A percentile compares a stretch with the other conserved stretches of the same genome.
These are phyloP conservation scores for Plasmodium cynomolgi DNA, from an alignment of 169 alveolate genomes.

Conservation along the genomic window DNA sequence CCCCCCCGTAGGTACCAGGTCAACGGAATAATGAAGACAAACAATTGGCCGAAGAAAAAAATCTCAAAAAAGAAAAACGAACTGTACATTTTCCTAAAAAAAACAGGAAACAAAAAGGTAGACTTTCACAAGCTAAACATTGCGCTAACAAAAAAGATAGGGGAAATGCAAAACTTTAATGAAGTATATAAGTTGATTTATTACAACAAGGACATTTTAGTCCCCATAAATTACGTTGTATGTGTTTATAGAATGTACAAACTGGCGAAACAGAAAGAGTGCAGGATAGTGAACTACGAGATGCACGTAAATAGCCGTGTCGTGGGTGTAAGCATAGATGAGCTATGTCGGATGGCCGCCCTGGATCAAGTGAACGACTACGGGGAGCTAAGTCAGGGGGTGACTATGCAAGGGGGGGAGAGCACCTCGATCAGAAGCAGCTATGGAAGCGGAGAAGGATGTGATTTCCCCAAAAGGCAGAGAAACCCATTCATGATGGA, in stretches of 20 bases:
- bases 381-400: neutral
- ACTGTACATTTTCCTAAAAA: slow-evolving; percentile 9
- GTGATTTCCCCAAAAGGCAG: neutral
- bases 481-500: neutral
- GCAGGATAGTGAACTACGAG: slow-evolving; percentile 16
- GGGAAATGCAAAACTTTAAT: slow-evolving; percentile 41
- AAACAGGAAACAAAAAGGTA: slow-evolving; percentile 20
- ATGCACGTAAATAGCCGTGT: slow-evolving; percentile 24
- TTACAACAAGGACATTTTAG: slow-evolving; percentile 61
- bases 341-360: slow-evolving; percentile 7
- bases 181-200: slow-evolving; percentile 69
- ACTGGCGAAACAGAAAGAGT: slow-evolving; percentile 36
- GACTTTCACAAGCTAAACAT: slow-evolving; percentile 53
- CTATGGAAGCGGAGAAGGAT: neutral
- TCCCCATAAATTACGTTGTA: slow-evolving; percentile 67
- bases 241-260: slow-evolving; percentile 66
- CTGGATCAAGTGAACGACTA: slow-evolving; percentile 17
- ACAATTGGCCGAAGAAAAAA: slow-evolving; percentile 70
- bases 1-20: slow-evolving; percentile 9
- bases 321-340: slow-evolving; percentile 12
- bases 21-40: slow-evolving; percentile 38
- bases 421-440: neutral
- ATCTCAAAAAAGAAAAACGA: slow-evolving; percentile 62
- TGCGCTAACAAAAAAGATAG: slow-evolving; percentile 46
- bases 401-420: neutral